Base-by-base conservation (phyloP, 192 early-diverging fungal species). In the Coemansia pectinata region DNA sequence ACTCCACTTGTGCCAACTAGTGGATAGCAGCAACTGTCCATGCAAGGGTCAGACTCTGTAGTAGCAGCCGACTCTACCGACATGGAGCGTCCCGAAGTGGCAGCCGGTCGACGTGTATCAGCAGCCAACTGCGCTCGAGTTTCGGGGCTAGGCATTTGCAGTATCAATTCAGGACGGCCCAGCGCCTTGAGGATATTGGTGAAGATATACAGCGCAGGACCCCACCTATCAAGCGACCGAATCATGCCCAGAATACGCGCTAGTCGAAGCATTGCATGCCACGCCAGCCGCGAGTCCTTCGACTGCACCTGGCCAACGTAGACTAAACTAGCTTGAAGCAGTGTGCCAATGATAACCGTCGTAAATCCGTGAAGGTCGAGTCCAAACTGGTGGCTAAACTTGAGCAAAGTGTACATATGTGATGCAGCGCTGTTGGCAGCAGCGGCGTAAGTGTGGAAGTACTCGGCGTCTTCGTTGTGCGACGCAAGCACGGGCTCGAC, bases 141-240 rank as follows among this genome's bases (percentile, higher is more conserved):
- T 6, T 83, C 69, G 6, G 81, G 81, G 33, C 76, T 83, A 42
- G 81, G 81, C 14, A 66, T 19, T 6, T 72, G 76, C 12, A 83
- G 64, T 9, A 75, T 62, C 12, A 83, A 70, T 39, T 78, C 81
- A 0, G 81, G 81, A 17, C 76, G 81, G 7, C 81, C 81, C 23
- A 83, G 76, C 27, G 81, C 81, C 70, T 83, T 83, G 45, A 83
- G 70, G n/a, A 83, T 83, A 55, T 83, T 83, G 50, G 81, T 83
- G 48, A 83, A 83, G 29, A 78, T 83, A 38, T 83, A 83, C 64
- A 83, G 62, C 42, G 81, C 81, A 6, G 81, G 81, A 9, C 76
- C 81, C 81, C 81, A 83, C 25, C 81, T 65, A 17, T 83, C 81
- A 29, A 83, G 73, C 55, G 81, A 83, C 14, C 81, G 75, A 42